These are phyloP conservation scores for Boletus pseudopeckii DNA, from an alignment of 768 basidiomycete genomes.

Conservation along the genomic window DNA sequence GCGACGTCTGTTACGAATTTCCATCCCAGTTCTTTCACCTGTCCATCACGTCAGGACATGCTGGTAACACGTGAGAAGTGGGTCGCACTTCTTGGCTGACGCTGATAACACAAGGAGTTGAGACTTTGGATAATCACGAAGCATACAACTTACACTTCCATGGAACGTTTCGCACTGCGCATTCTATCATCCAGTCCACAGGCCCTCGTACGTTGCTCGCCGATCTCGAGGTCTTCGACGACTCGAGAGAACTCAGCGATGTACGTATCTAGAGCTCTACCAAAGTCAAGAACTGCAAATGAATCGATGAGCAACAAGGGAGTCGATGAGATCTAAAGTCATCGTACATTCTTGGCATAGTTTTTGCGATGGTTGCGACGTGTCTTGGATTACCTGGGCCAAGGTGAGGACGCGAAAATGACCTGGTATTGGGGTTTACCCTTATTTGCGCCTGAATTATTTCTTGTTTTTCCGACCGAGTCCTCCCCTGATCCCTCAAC, in stretches of 20 bases:
- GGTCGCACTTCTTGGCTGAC: conserved; percentile 16
- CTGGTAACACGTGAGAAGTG: background rate
- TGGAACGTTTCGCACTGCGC: conserved; percentile 1
- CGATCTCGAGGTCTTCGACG: conserved; percentile 7
- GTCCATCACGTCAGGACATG: background rate
- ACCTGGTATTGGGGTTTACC: background rate
- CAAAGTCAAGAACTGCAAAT: conserved; percentile 13
- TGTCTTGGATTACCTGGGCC: conserved; percentile 11
- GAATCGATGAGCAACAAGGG: background rate
- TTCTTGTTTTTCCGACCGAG: conserved; percentile 7
- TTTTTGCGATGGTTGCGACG: conserved; percentile 17
- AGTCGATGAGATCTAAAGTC: background rate
- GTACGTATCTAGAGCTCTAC: conserved; percentile 13
- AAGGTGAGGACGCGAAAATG: background rate
- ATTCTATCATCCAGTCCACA: background rate
- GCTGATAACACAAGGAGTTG: conserved; percentile 2
- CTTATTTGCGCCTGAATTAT: conserved; percentile 17
- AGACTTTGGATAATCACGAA: background rate
- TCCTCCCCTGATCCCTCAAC: conserved; percentile 5
- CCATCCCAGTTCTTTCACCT: conserved; percentile 19
- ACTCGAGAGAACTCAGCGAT: conserved; percentile 11
- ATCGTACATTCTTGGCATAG: conserved; percentile 18
- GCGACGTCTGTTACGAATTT: conserved; percentile 14
- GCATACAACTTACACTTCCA: conserved; percentile 14
- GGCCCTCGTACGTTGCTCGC: conserved; percentile 8